Evolutionary conservation across 257 asterid genomes (phyloP).

Genomic region (Solanum medicagineum): DNA sequence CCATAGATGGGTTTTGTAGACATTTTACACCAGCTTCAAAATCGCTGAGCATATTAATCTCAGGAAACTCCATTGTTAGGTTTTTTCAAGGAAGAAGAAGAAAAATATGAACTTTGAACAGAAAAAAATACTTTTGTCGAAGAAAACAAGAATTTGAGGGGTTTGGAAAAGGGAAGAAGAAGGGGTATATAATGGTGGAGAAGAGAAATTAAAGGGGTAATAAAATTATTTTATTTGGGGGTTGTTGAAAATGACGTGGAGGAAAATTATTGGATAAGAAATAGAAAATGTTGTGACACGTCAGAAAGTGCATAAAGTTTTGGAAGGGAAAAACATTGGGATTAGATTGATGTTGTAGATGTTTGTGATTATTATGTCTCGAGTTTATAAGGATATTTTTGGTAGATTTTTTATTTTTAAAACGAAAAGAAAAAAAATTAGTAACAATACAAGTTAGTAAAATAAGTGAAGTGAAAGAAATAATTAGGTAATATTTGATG

Average conservation of each 20-base stretch:
- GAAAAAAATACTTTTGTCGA: not conserved
- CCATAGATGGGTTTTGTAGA: slow-evolving; percentile 50
- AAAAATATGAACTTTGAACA: not conserved
- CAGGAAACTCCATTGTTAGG: not conserved
- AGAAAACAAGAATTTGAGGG: not conserved
- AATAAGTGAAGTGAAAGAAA: too few relatives aligned
- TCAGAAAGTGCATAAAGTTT: not conserved
- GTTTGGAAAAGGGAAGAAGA: not conserved
- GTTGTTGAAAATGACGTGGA: not conserved
- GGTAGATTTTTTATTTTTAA: too few relatives aligned
- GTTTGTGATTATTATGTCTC: too few relatives aligned
- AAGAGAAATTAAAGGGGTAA: not conserved
- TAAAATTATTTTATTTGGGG: not conserved
- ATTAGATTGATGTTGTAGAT: not conserved
- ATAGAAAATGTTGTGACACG: not conserved
- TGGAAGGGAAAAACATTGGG: not conserved
- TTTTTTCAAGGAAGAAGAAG: not conserved
- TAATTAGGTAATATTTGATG: too few relatives aligned
- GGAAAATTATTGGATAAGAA: slow-evolving; percentile 11
- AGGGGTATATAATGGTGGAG: not conserved
- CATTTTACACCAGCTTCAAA: slow-evolving; percentile 77
- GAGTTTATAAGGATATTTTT: too few relatives aligned
- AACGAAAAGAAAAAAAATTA: too few relatives aligned
- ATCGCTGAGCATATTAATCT: slow-evolving; percentile 41
- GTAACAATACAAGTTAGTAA: too few relatives aligned